Conservation (phyloP, 768 basidiomycete species). For the Dentipellis sp. region DNA sequence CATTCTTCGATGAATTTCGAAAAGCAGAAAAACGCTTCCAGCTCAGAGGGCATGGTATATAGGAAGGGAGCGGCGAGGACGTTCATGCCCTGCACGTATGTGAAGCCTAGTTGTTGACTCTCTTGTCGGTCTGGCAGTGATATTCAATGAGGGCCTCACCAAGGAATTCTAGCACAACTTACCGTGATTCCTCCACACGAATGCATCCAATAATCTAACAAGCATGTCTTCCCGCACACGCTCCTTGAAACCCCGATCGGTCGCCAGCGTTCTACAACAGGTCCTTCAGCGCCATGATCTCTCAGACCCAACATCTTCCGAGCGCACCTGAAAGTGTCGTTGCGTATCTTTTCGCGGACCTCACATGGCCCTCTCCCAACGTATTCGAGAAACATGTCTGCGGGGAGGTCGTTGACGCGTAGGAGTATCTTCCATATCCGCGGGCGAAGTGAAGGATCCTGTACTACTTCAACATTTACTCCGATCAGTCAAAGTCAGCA, state of each 20-base stretch:
- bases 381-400: conserved; percentile 67
- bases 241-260: conserved; percentile 96
- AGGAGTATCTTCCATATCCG: conserved; percentile 94
- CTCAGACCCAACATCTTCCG: background rate
- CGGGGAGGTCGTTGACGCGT: conserved; percentile 69
- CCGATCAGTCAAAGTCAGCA: conserved; percentile 9
- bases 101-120: conserved; percentile 74
- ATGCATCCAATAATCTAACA: conserved; percentile 91
- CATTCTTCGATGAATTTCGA: conserved; percentile 91
- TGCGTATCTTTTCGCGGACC: conserved; percentile 87
- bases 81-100: conserved; percentile 99
- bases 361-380: conserved; percentile 80
- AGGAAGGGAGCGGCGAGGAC: conserved; percentile 97
- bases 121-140: conserved; percentile 57
- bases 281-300: background rate
- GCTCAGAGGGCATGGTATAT: conserved; percentile 93
- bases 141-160: background rate
- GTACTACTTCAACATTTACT: background rate
- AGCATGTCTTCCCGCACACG: conserved; percentile 96
- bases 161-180: conserved; percentile 7
- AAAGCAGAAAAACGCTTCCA: conserved; percentile 98
- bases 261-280: conserved; percentile 70
- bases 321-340: conserved; percentile 86
- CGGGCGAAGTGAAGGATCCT: conserved; percentile 83
- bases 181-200: conserved; percentile 95